phyloP scores from a whole-genome alignment of 2,329 filamentous ascomycete genomes.

The Rhexocercosporidium sp. region DNA sequence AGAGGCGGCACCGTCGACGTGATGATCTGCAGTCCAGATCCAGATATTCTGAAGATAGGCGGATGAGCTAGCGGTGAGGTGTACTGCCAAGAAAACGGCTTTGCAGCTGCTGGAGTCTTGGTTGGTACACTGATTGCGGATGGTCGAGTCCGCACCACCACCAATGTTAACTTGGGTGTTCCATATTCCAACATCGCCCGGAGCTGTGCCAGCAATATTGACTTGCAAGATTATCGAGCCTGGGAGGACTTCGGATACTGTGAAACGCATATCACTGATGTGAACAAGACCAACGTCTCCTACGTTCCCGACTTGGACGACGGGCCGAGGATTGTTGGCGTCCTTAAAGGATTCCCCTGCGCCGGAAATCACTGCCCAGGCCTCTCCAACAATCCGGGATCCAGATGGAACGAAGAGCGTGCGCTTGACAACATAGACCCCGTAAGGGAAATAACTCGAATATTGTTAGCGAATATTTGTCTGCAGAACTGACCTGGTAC shows the following conservation, averaged over 20 bases:
- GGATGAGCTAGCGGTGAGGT: conserved; percentile 52
- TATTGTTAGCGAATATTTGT: neutral
- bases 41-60: conserved; percentile 60
- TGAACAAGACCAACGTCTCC: conserved; percentile 56
- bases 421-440: conserved; percentile 50
- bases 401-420: conserved; percentile 54
- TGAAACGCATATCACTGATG: conserved; percentile 58
- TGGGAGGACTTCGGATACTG: conserved; percentile 51
- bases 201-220: conserved; percentile 52
- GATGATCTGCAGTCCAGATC: conserved; percentile 46
- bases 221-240: conserved; percentile 52
- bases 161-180: conserved; percentile 53
- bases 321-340: conserved; percentile 48
- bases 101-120: conserved; percentile 48
- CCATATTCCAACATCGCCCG: conserved; percentile 58
- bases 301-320: conserved; percentile 55
- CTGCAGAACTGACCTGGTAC: neutral
- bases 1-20: conserved; percentile 13
- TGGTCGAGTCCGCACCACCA: conserved; percentile 48
- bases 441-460: conserved; percentile 47
- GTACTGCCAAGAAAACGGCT: conserved; percentile 54
- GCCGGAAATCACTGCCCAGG: conserved; percentile 57
- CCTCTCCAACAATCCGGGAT: conserved; percentile 59
- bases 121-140: conserved; percentile 48
- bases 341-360: conserved; percentile 52